Percentiles rank a stretch among this genome's conserved stretches.
Evolutionary conservation across 1,284 basidiomycete species (phyloP).

Genomic region (Sporisorium scitamineum): DNA sequence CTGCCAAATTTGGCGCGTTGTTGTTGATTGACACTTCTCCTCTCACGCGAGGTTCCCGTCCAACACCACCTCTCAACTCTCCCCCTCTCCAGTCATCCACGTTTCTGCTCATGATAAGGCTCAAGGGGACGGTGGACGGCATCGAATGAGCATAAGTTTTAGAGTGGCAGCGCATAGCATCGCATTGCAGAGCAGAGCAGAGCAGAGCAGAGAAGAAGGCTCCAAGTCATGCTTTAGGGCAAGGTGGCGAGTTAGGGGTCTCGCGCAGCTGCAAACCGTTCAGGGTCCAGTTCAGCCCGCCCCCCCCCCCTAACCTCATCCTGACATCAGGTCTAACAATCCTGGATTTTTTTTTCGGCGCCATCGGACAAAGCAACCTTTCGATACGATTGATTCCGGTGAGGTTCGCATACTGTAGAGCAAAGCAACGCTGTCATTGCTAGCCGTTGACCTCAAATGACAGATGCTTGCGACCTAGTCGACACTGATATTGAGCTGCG

Average conservation of each 20-base stretch:
- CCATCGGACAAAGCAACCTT: not conserved
- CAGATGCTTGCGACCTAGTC: no score
- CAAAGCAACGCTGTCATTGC: not conserved
- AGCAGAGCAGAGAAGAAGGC: no score
- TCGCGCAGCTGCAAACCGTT: constrained; percentile 3
- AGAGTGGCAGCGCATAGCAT: constrained; percentile 5
- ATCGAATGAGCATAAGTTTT: not conserved
- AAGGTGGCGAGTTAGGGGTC: constrained; percentile 12
- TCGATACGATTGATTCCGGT: not conserved
- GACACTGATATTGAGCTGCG: constrained; percentile 59
- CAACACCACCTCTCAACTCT: not conserved
- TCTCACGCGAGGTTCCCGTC: no score
- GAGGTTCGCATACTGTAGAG: no score
- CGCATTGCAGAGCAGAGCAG: not conserved
- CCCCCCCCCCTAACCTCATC: constrained; percentile 2
- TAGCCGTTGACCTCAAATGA: not conserved
- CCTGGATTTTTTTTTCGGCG: not conserved
- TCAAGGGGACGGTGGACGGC: not conserved
- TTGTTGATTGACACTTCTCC: constrained; percentile 44
- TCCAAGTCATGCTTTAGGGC: not conserved
- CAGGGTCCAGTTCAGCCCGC: constrained; percentile 11
- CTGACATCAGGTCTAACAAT: not conserved
- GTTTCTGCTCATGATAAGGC: not conserved
- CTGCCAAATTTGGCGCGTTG: constrained; percentile 1
- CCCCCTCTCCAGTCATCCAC: not conserved